phyloP scores from a whole-genome alignment of 139 green algal genomes.

The Closterium sp. region DNA sequence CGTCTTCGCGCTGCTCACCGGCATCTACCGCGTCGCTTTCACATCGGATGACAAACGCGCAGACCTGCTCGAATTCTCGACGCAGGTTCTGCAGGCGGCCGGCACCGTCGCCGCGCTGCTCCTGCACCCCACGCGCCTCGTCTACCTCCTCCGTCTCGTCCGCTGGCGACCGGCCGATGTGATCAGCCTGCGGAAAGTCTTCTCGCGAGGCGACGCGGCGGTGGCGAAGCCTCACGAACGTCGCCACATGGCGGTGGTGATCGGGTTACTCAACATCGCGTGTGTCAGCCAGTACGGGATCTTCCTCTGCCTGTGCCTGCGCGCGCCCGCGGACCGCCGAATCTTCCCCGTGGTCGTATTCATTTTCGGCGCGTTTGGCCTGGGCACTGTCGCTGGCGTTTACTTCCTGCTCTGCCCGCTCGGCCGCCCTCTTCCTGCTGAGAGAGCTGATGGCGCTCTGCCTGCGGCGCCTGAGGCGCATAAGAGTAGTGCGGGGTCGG shows the following conservation, averaged over 20 bases:
- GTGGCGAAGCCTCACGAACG: conserved; percentile 30
- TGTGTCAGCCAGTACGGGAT: conserved; percentile 22
- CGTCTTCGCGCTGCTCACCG: too few species aligned
- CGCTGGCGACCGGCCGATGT: conserved; percentile 12
- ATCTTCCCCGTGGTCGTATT: background rate
- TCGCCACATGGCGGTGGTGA: conserved; percentile 26
- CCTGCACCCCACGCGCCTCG: conserved; percentile 16
- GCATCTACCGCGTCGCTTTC: too few species aligned
- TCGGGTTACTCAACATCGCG: conserved; percentile 10
- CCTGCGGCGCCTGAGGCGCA: too few species aligned
- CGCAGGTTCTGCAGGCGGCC: conserved; percentile 12
- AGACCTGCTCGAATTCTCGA: too few species aligned
- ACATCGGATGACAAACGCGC: too few species aligned
- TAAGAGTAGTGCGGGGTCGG: too few species aligned
- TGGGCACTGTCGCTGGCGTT: background rate
- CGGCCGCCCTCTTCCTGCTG: background rate
- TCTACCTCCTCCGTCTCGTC: background rate
- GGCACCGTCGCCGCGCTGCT: conserved; percentile 10
- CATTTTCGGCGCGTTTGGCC: conserved; percentile 2
- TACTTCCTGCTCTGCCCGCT: conserved; percentile 24
- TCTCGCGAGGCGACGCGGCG: background rate
- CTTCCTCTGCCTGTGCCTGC: background rate
- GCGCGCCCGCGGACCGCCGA: background rate
- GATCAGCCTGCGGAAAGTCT: conserved; percentile 10
- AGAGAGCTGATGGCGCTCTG: too few species aligned